Evolutionary conservation across 163 green algal genomes (phyloP).

Genomic region (Scenedesmus sp.): DNA sequence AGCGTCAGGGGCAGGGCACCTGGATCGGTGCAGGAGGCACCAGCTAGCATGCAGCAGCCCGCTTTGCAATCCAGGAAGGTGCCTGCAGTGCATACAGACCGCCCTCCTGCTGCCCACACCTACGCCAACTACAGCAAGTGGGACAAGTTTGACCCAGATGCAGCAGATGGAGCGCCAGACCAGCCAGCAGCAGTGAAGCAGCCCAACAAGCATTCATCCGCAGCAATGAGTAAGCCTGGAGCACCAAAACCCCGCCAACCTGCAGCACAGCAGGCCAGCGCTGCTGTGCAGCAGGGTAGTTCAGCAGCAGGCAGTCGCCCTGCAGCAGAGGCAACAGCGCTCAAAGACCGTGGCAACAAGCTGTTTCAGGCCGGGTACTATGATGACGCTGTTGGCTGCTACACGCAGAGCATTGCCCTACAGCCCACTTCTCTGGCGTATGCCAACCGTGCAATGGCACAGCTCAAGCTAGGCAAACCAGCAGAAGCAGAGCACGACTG

Average conservation of each 20-base stretch:
- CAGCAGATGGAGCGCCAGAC: constrained; percentile 55
- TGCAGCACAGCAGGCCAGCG: too few species aligned
- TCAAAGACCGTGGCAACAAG: constrained; percentile 80
- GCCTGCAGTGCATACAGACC: background rate
- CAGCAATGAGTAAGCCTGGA: background rate
- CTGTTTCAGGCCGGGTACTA: constrained; percentile 82
- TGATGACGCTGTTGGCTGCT: constrained; percentile 76
- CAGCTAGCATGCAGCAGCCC: constrained; percentile 49
- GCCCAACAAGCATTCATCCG: background rate
- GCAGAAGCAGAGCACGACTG: constrained; percentile 80
- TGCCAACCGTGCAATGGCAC: constrained; percentile 91
- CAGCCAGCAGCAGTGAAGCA: constrained; percentile 12
- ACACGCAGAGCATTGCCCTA: constrained; percentile 75
- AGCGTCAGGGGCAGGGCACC: constrained; percentile 36
- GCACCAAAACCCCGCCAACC: background rate
- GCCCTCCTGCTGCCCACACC: constrained; percentile 77
- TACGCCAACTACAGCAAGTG: constrained; percentile 84
- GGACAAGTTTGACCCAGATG: constrained; percentile 87
- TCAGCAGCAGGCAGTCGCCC: constrained; percentile 45
- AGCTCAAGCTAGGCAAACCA: constrained; percentile 80
- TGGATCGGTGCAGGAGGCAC: constrained; percentile 5
- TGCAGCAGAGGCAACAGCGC: constrained; percentile 39
- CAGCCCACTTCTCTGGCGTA: constrained; percentile 72
- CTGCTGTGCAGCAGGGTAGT: background rate
- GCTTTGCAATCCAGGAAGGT: constrained; percentile 5